Evolutionary conservation across 179 eudicot species (phyloP).

Genomic region (Beta macrorhiza): DNA sequence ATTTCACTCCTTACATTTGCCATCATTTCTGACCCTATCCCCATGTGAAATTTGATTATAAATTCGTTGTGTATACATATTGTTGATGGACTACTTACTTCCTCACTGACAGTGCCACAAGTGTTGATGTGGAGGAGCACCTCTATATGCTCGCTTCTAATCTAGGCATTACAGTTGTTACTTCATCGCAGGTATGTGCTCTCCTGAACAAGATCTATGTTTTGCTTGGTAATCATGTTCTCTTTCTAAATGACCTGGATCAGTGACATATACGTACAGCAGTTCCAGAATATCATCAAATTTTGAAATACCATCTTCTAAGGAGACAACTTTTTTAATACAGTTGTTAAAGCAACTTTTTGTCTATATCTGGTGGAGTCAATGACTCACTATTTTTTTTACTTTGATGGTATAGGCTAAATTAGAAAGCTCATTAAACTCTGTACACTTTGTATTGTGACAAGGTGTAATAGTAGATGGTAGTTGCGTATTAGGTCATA

Average conservation of each 20-base stretch:
- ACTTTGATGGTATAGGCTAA: too few relatives aligned
- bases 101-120: slow-evolving; percentile 71
- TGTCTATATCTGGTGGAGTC: too few relatives aligned
- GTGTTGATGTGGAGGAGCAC: slow-evolving; percentile 98
- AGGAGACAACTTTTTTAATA: too few relatives aligned
- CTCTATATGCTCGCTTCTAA: slow-evolving; percentile 74
- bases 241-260: background rate
- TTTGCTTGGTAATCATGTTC: background rate
- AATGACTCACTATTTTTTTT: too few relatives aligned
- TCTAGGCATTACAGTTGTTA: slow-evolving; percentile 74
- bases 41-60: background rate
- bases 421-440: too few relatives aligned
- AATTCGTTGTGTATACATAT: background rate
- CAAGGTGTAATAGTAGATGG: too few relatives aligned
- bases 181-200: slow-evolving; percentile 82
- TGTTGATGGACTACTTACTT: slow-evolving; percentile 1
- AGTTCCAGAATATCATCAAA: background rate
- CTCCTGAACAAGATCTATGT: background rate
- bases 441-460: too few relatives aligned
- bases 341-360: too few relatives aligned
- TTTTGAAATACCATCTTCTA: too few relatives aligned
- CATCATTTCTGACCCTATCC: background rate
- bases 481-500: too few relatives aligned
- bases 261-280: background rate
- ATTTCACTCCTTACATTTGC: slow-evolving; percentile 7